phyloP scores from a whole-genome alignment of 2,329 filamentous ascomycete genomes.

The Aureobasidium zeae region DNA sequence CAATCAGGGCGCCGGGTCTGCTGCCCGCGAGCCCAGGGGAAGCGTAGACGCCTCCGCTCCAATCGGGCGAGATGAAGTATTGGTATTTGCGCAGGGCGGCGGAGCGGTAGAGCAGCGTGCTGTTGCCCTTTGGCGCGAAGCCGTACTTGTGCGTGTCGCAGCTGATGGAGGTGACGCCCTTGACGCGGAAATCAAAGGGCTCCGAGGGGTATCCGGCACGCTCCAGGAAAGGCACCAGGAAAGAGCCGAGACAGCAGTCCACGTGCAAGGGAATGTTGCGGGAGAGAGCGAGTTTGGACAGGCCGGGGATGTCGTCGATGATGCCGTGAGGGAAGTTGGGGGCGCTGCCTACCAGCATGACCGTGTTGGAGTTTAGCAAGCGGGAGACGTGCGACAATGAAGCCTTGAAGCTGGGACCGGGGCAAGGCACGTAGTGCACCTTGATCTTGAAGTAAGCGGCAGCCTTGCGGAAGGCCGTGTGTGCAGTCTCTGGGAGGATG shows the following conservation, averaged over 20 bases:
- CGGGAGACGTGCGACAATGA: slow-evolving; percentile 67
- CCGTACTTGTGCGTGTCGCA: slow-evolving; percentile 99
- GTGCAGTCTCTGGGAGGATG: slow-evolving; percentile 88
- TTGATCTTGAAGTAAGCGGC: slow-evolving; percentile 96
- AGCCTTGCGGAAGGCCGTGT: slow-evolving; percentile 94
- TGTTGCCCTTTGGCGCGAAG: slow-evolving; percentile 96
- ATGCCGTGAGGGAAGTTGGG: slow-evolving; percentile 98
- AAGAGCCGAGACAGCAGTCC: slow-evolving; percentile 94
- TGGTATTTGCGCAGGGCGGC: slow-evolving; percentile 73
- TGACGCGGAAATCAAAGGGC: slow-evolving; percentile 86
- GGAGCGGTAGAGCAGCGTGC: slow-evolving; percentile 80
- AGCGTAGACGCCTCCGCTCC: slow-evolving; percentile 92
- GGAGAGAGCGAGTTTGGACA: slow-evolving; percentile 73
- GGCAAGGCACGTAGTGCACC: slow-evolving; percentile 77
- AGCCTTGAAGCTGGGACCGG: slow-evolving; percentile 76
- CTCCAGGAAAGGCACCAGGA: slow-evolving; percentile 84
- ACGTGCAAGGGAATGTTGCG: slow-evolving; percentile 84
- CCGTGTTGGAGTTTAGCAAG: slow-evolving; percentile 86
- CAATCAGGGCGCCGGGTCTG: slow-evolving; percentile 85
- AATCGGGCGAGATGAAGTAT: slow-evolving; percentile 92
- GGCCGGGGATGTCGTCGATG: slow-evolving; percentile 81
- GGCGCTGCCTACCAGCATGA: slow-evolving; percentile 86
- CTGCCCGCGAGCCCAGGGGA: slow-evolving; percentile 87
- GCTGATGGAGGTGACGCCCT: slow-evolving; percentile 88
- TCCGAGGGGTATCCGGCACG: slow-evolving; percentile 86